phyloP scores from a whole-genome alignment of 169 alveolate genomes.

The Cryptosporidium muris region DNA sequence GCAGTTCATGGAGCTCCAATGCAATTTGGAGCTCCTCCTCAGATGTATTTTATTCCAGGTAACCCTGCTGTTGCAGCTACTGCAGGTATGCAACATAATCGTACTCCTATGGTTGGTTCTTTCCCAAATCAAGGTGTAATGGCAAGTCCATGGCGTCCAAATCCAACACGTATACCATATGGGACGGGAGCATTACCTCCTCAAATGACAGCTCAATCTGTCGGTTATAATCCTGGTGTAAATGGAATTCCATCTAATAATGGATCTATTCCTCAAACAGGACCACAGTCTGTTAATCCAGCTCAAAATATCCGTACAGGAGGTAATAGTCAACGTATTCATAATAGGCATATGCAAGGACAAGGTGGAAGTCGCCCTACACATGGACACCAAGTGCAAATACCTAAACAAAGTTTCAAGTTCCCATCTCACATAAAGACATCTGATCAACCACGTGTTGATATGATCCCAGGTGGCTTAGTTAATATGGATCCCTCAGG shows the following conservation, averaged over 20 bases:
- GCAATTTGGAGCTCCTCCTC: slow-evolving; percentile 70
- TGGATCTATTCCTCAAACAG: neutral
- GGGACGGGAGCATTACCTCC: slow-evolving; percentile 46
- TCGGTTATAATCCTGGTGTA: slow-evolving; percentile 8
- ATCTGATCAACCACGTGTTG: slow-evolving; percentile 30
- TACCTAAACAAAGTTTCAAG: slow-evolving; percentile 51
- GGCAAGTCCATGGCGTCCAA: slow-evolving; percentile 66
- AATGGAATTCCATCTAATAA: neutral
- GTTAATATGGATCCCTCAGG: slow-evolving; percentile 46
- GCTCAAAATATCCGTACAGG: slow-evolving; percentile 30
- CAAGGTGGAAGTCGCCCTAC: slow-evolving; percentile 39
- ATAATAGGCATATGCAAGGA: slow-evolving; percentile 49
- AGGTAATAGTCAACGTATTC: slow-evolving; percentile 51
- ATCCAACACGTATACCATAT: slow-evolving; percentile 43
- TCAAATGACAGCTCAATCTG: slow-evolving; percentile 49
- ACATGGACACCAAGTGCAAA: slow-evolving; percentile 27
- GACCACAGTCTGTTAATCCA: too few species aligned
- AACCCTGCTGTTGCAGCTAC: slow-evolving; percentile 51
- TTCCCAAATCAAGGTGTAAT: slow-evolving; percentile 43
- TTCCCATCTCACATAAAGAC: slow-evolving; percentile 49
- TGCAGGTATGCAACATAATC: slow-evolving; percentile 44
- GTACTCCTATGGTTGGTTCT: slow-evolving; percentile 39
- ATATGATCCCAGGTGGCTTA: slow-evolving; percentile 37
- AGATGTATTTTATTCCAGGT: slow-evolving; percentile 69
- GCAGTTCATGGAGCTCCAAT: slow-evolving; percentile 70